A percentile compares a stretch with the other conserved stretches of the same genome.
phyloP scores from a whole-genome alignment of 2,329 filamentous ascomycete genomes.

The Scytalidium sp. region DNA sequence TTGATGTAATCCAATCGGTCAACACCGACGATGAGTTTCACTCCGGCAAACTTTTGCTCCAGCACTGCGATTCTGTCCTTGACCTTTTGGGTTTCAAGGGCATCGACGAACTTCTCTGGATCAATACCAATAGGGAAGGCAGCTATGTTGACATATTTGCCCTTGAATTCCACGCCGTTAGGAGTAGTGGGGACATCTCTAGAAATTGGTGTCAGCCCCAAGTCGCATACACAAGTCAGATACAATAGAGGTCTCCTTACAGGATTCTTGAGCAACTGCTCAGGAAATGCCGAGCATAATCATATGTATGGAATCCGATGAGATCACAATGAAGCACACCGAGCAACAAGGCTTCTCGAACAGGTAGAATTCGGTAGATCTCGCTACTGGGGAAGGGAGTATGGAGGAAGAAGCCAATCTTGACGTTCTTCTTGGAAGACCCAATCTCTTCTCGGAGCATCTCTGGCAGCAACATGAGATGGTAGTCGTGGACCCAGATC shows the following conservation, averaged over 20 bases:
- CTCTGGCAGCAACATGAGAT: constrained; percentile 92
- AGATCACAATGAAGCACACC: constrained; percentile 92
- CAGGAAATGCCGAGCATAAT: constrained; percentile 96
- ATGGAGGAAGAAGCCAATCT: constrained; percentile 97
- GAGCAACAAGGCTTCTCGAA: constrained; percentile 81
- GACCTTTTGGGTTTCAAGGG: constrained; percentile 79
- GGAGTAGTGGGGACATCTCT: constrained; percentile 75
- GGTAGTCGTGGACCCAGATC: constrained; percentile 98
- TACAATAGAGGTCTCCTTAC: constrained; percentile 37
- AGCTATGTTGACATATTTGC: constrained; percentile 84
- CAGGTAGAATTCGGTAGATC: constrained; percentile 93
- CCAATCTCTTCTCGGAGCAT: constrained; percentile 93
- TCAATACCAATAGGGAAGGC: constrained; percentile 98
- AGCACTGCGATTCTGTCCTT: constrained; percentile 83
- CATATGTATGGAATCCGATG: constrained; percentile 97
- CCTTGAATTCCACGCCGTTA: constrained; percentile 88
- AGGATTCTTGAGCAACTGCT: constrained; percentile 95
- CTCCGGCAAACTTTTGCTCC: constrained; percentile 87
- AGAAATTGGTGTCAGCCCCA: background rate
- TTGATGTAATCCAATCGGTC: constrained; percentile 99
- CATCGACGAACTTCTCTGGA: constrained; percentile 92
- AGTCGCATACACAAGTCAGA: background rate
- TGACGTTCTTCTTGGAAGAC: constrained; percentile 79
- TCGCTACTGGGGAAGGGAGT: constrained; percentile 96
- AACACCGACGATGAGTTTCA: constrained; percentile 95